phyloP scores from a whole-genome alignment of 345 rosid species.

The Heritiera littoralis region DNA sequence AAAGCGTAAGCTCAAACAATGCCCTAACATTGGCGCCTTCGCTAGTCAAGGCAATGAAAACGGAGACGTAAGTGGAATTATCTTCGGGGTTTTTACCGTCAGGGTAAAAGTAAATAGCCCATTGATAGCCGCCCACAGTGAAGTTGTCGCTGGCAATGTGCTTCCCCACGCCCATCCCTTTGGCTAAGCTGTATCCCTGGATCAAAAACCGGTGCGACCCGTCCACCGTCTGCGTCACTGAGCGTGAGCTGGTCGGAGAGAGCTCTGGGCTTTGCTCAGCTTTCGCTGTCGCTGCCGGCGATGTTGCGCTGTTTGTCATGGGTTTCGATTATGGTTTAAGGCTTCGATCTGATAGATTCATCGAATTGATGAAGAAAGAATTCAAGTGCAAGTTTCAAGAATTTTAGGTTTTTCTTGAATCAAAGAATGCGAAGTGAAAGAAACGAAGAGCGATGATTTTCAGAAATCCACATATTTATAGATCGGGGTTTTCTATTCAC shows the following conservation, averaged over 20 bases:
- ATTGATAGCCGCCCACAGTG: slow-evolving; percentile 63
- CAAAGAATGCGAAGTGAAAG: neutral
- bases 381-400: neutral
- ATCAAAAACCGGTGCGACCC: slow-evolving; percentile 81
- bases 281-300: slow-evolving; percentile 5
- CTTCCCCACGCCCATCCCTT: slow-evolving; percentile 69
- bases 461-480: neutral
- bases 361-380: neutral
- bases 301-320: slow-evolving; percentile 13
- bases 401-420: neutral
- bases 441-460: neutral
- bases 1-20: slow-evolving; percentile 61
- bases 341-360: slow-evolving; percentile 2
- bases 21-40: slow-evolving; percentile 73
- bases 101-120: slow-evolving; percentile 73
- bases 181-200: slow-evolving; percentile 77
- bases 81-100: slow-evolving; percentile 76
- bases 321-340: neutral
- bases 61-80: slow-evolving; percentile 56
- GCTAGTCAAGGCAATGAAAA: slow-evolving; percentile 68
- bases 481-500: no score
- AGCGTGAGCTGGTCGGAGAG: slow-evolving; percentile 54
- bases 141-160: slow-evolving; percentile 70
- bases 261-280: slow-evolving; percentile 8
- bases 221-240: slow-evolving; percentile 70